These are phyloP conservation scores for Monosporascus sp. DNA, from an alignment of 2,329 filamentous ascomycete genomes.

Conservation along the genomic window DNA sequence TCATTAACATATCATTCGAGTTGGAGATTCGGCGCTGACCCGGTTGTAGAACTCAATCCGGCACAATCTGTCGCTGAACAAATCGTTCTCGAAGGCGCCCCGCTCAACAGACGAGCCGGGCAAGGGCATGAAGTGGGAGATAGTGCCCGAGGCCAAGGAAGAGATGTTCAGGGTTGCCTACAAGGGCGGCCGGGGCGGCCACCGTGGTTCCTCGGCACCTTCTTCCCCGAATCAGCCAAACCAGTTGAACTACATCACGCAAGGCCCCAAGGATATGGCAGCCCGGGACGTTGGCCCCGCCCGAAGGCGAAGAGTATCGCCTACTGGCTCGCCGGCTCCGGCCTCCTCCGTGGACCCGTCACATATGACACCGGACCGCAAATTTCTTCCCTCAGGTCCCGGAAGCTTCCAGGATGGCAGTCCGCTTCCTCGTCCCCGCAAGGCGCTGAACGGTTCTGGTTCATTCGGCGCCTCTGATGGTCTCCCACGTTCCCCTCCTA, in stretches of 20 bases:
- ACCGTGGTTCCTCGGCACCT: constrained; percentile 63
- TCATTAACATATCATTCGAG: background rate
- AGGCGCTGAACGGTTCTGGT: constrained; percentile 35
- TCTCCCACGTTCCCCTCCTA: constrained; percentile 51
- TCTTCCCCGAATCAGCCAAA: constrained; percentile 56
- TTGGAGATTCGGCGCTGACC: constrained; percentile 17
- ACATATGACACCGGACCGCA: constrained; percentile 56
- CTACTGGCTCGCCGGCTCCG: constrained; percentile 50
- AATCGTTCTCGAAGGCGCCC: constrained; percentile 89
- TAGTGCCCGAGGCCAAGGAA: constrained; percentile 75
- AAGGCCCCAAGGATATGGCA: constrained; percentile 52
- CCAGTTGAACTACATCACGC: constrained; percentile 56
- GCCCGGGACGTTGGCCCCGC: constrained; percentile 45
- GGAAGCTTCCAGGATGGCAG: constrained; percentile 51
- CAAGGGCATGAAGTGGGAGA: constrained; percentile 99
- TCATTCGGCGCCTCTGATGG: constrained; percentile 44
- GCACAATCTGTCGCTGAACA: constrained; percentile 92
- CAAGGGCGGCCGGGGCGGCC: constrained; percentile 56
- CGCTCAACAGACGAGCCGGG: constrained; percentile 91
- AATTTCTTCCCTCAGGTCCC: constrained; percentile 32
- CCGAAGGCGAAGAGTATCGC: constrained; percentile 51
- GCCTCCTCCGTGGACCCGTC: constrained; percentile 43
- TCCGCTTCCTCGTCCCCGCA: constrained; percentile 54
- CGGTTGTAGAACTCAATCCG: constrained; percentile 77
- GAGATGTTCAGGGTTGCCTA: constrained; percentile 77